Base-by-base conservation (phyloP, 768 basidiomycete species). In the Collybiopsis luxurians region DNA sequence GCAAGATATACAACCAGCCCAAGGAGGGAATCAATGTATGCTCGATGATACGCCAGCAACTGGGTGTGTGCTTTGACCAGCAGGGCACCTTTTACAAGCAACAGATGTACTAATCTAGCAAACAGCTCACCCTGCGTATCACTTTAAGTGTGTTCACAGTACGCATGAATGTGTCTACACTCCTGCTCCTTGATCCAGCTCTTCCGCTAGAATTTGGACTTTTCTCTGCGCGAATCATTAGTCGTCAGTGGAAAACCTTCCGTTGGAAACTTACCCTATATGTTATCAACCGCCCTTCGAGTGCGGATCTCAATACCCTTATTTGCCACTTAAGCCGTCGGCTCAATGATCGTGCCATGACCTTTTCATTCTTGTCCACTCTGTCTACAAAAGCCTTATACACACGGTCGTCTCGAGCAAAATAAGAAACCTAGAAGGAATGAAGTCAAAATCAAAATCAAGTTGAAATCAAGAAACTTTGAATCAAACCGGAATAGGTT, bases 341-440 rank as follows among this genome's bases (percentile, higher is more conserved):
- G 55, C 74, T 79, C 21, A 83, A 69, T 30, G 73, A 73, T 42
- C 70, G 75, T 39, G 80, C 75, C 40, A 87, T 81, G 11, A 73
- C 72, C 55, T 62, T 65, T 62, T 76, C 77, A 63, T 82, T 72
- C 27, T 66, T 66, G 38, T 78, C 73, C 23, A 79, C 61, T 31
- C 76, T 71, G 24, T 86, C 81, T 4, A 73, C 72, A 57, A 93
- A 90, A 2, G 85, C 82, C 60, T 79, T 86, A 70, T 88, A 90
- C 13, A 91, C 85, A 34, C 95, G 84, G 59, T 93, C 89, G 69
- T 98, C 96, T 21, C 96, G 83, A 43, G 95, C 96, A 65, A 98
- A 98, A 64, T 89, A 93, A 60, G 90, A 95, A n/a, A 85, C 80
- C 91, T 92, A 63, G 19, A 65, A 51, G 31, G 38, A 34, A 46